phyloP scores from a whole-genome alignment of 257 asterid species.

The Solanum chiquidenum region DNA sequence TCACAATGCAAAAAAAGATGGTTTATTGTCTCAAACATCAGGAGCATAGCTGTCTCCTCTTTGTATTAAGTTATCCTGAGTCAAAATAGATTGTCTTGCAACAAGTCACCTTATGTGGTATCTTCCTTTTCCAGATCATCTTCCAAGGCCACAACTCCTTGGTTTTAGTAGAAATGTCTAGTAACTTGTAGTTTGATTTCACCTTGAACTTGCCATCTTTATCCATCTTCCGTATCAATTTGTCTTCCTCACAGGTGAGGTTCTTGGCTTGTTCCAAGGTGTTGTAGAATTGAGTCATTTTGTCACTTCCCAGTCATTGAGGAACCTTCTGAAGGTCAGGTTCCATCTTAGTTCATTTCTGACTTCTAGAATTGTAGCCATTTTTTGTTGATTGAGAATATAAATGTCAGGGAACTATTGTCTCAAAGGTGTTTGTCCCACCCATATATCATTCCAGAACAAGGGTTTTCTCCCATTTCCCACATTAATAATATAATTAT shows the following conservation, averaged over 20 bases:
- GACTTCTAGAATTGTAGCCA: background rate
- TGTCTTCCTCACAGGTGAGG: background rate
- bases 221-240: background rate
- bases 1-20: too few relatives aligned
- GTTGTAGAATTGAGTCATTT: background rate
- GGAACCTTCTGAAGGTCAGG: background rate
- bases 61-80: too few relatives aligned
- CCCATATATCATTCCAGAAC: background rate
- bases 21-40: too few relatives aligned
- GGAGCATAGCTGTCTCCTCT: too few relatives aligned
- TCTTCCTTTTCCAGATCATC: too few relatives aligned
- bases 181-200: background rate
- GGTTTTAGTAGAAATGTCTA: too few relatives aligned
- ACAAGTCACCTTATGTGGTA: too few relatives aligned
- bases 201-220: background rate
- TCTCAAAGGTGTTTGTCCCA: background rate
- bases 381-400: background rate
- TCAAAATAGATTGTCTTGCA: too few relatives aligned
- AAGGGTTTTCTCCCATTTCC: background rate
- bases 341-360: background rate
- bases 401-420: background rate
- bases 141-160: too few relatives aligned
- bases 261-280: background rate
- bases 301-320: background rate
- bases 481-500: too few relatives aligned